These are phyloP conservation scores for Casaregolazyma lundiana DNA, from an alignment of 1,139 yeast genomes.

Conservation along the genomic window DNA sequence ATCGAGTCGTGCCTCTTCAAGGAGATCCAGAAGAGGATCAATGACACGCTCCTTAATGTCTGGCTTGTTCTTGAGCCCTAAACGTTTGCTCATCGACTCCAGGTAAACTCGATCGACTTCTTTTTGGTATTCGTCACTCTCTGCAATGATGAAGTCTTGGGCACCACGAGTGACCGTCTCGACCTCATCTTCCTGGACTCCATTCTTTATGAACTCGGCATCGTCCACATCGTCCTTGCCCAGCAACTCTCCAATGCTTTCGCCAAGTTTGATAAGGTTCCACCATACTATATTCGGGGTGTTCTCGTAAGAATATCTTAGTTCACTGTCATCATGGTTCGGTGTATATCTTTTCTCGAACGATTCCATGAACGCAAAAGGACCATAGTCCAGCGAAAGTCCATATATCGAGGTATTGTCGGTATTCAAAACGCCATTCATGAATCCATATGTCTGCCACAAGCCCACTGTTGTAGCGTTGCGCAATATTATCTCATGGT, in stretches of 20 bases:
- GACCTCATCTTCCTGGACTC: slow-evolving; percentile 44
- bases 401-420: slow-evolving; percentile 90
- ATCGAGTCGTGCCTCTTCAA: slow-evolving; percentile 63
- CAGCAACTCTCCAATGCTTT: slow-evolving; percentile 65
- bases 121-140: slow-evolving; percentile 62
- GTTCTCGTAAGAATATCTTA: slow-evolving; percentile 71
- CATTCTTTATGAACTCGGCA: slow-evolving; percentile 28
- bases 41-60: slow-evolving; percentile 35
- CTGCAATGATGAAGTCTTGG: slow-evolving; percentile 55
- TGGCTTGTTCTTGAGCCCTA: slow-evolving; percentile 59
- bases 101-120: slow-evolving; percentile 59
- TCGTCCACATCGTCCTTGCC: slow-evolving; percentile 40
- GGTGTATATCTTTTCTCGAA: slow-evolving; percentile 82
- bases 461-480: slow-evolving; percentile 77
- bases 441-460: slow-evolving; percentile 89
- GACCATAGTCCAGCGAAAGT: slow-evolving; percentile 88
- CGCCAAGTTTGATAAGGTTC: slow-evolving; percentile 84
- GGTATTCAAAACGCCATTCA: slow-evolving; percentile 91
- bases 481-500: slow-evolving; percentile 59
- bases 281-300: slow-evolving; percentile 91
- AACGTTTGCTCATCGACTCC: slow-evolving; percentile 55
- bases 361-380: slow-evolving; percentile 83
- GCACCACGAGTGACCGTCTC: slow-evolving; percentile 57
- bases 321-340: slow-evolving; percentile 75
- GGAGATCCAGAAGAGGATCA: slow-evolving; percentile 58